Percentiles rank a stretch among this genome's conserved stretches.
These are phyloP conservation scores for Astraeus odoratus DNA, from an alignment of 768 basidiomycete species.

Conservation along the genomic window DNA sequence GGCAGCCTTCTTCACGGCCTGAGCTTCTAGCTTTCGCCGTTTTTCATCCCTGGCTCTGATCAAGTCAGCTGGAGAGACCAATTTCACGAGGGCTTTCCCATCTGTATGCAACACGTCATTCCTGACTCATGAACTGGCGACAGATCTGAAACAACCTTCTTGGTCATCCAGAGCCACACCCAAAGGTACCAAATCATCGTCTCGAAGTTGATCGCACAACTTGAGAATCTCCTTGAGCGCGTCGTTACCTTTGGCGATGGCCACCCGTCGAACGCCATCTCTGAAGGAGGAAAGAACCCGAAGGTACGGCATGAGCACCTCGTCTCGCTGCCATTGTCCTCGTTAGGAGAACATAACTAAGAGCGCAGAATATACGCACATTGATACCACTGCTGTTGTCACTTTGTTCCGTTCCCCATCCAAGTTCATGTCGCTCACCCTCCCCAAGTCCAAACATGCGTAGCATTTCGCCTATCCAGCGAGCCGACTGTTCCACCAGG, in stretches of 20 bases:
- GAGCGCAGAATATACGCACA: conserved; percentile 32
- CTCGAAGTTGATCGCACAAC: conserved; percentile 85
- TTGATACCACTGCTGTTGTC: conserved; percentile 29
- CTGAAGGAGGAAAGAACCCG: conserved; percentile 83
- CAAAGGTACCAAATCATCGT: conserved; percentile 84
- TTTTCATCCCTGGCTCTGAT: conserved; percentile 88
- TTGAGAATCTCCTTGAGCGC: conserved; percentile 75
- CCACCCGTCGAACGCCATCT: conserved; percentile 77
- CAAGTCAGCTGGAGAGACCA: conserved; percentile 76
- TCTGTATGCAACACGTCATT: conserved; percentile 39
- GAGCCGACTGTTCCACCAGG: conserved; percentile 56
- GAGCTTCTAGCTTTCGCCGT: conserved; percentile 63
- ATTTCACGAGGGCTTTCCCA: conserved; percentile 91
- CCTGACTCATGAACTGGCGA: background rate
- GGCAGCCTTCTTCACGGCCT: conserved; percentile 73
- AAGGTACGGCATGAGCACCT: conserved; percentile 84
- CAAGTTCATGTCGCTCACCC: conserved; percentile 58
- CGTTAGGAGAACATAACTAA: background rate
- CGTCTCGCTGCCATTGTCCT: conserved; percentile 57
- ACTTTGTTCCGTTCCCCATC: conserved; percentile 73
- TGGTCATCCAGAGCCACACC: conserved; percentile 97
- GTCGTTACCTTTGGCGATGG: conserved; percentile 61
- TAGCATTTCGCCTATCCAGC: conserved; percentile 69
- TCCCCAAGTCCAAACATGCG: conserved; percentile 77
- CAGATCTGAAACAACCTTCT: conserved; percentile 52